phyloP scores from a whole-genome alignment of 2,329 filamentous ascomycete genomes.

The Fusarium compactum region DNA sequence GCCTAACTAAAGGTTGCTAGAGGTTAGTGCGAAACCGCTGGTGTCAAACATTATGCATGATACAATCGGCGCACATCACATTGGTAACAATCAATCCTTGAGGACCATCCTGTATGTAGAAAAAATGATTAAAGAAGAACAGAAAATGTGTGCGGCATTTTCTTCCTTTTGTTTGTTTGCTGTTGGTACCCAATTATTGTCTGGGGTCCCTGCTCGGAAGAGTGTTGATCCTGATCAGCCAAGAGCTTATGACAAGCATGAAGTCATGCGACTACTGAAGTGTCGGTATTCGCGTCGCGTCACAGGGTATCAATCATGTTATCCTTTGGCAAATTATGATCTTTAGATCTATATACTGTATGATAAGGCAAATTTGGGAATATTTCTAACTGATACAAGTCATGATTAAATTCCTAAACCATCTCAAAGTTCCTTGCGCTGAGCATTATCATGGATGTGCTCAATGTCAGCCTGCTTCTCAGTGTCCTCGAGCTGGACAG shows the following conservation, averaged over 20 bases:
- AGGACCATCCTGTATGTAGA: accelerated
- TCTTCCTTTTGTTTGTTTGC: neutral
- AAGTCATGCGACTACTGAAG: neutral
- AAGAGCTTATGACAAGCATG: neutral
- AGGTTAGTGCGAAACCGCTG: neutral
- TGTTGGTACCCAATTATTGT: neutral
- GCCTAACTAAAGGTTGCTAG: neutral
- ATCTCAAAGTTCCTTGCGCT: constrained; percentile 8
- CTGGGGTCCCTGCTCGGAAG: constrained; percentile 6
- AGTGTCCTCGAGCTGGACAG: constrained; percentile 1
- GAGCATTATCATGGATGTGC: neutral
- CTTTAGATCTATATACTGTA: neutral
- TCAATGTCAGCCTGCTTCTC: constrained; percentile 25
- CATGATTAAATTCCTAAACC: neutral
- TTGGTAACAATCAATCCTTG: neutral
- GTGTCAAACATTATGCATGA: neutral
- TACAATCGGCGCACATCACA: neutral
- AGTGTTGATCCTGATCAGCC: constrained; percentile 11
- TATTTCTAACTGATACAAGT: neutral
- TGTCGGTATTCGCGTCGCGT: neutral
- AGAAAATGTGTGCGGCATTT: neutral
- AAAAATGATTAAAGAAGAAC: neutral
- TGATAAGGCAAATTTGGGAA: neutral
- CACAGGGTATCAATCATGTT: neutral
- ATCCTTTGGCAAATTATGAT: neutral